Evolutionary conservation across 2,329 filamentous ascomycete genomes (phyloP), one percentile per base, ranked within the genome.

Genomic region (Sporothrix euskadiensis): DNA sequence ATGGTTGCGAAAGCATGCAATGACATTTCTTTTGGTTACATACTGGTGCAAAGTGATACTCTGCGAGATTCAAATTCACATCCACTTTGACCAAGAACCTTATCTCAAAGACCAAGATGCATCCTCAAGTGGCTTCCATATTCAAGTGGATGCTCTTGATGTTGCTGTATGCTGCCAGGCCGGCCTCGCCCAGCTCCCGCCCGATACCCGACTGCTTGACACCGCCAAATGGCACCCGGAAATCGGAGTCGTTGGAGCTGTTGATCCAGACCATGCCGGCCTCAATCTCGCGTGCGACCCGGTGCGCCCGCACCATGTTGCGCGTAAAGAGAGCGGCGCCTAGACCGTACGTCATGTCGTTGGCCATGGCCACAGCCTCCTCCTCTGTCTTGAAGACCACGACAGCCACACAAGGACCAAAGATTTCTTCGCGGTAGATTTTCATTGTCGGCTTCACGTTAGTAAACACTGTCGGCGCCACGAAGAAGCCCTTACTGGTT

Each of bases 151-250:
- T 79, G 1, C 81, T 81, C 77, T 84, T 84, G 63, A 81, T 79
- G 76, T 83, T 80, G 30, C 80, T 81, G 72, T 84, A 86, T 1
- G 80, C 83, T 41, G 83, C 82, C 12, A 85, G 75, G 0, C 83
- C 83, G 0, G 82, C 83, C 77, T 84, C 83, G 2, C 83, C 83
- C 8, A 85, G 74, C 75, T 88, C 84, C 26, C 86, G 79, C 0
- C 87, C 87, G 78, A 88, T 88, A 4, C 88, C 88, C 78, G 84
- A 86, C 81, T 88, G 85, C 81, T 90, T 90, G 7, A 89, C 86
- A 63, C 87, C 87, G 22, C 79, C 79, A 73, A 77, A 76, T 0
- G 76, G 76, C 12, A 76, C 61, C 14, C 71, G 70, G 52, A 70
- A 59, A 22, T 75, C 74, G 9, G 65, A 74, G n/a, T 76, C 74